Evolutionary conservation across 164 flowering plant genomes (phyloP).

Genomic region (Hamamelis virginiana): DNA sequence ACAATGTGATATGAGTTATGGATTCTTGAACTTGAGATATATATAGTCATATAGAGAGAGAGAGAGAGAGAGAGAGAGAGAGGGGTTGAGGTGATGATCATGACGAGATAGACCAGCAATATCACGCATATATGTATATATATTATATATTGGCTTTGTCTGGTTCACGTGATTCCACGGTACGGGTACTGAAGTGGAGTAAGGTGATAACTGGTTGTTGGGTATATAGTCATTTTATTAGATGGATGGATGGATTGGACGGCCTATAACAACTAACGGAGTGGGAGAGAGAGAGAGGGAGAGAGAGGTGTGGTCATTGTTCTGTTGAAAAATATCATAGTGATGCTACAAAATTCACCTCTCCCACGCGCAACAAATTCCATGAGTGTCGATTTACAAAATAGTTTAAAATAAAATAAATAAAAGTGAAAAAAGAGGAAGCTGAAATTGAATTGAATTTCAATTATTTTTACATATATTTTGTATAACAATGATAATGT

Average conservation of each 20-base stretch:
- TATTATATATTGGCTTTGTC: conserved; percentile 1
- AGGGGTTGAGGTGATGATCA: conserved; percentile 23
- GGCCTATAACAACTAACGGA: conserved; percentile 23
- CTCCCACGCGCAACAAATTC: conserved; percentile 1
- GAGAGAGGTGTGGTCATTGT: conserved; percentile 13
- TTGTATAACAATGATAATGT: no score
- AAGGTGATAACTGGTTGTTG: conserved; percentile 6
- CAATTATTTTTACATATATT: no score
- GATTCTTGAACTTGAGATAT: conserved; percentile 13
- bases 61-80: no score
- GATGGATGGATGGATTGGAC: conserved; percentile 25
- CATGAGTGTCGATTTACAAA: no score
- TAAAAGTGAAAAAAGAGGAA: no score
- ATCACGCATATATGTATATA: background rate
- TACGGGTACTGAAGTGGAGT: conserved; percentile 11
- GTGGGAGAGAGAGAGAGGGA: background rate
- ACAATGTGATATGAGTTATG: no score
- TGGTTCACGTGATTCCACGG: conserved; percentile 38
- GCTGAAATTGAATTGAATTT: no score
- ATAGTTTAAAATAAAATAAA: no score
- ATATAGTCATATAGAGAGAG: no score
- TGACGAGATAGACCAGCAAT: conserved; percentile 10
- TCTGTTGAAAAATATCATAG: conserved; percentile 6
- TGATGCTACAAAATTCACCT: background rate
- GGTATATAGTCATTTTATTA: background rate